phyloP scores from a whole-genome alignment of 805 yeast genomes.

The Yarrowia sp. region DNA sequence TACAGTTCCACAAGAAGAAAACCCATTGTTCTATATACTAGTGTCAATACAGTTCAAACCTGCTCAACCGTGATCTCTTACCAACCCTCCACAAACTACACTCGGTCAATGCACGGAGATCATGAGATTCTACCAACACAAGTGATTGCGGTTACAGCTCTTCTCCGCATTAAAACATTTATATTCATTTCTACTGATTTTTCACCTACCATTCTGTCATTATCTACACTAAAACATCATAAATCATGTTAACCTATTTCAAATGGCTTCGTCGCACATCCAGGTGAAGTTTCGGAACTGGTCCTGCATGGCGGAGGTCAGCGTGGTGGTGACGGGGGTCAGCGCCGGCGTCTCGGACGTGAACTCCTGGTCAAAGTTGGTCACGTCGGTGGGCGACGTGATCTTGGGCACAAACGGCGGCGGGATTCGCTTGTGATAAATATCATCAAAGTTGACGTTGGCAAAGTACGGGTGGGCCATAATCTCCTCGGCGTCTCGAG shows the following conservation, averaged over 20 bases:
- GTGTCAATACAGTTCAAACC: no score
- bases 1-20: no score
- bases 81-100: no score
- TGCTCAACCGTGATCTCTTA: no score
- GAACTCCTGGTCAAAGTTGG: slow-evolving; percentile 93
- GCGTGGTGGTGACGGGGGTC: slow-evolving; percentile 90
- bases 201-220: not conserved
- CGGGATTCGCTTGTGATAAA: slow-evolving; percentile 69
- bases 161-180: no score
- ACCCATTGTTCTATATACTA: no score
- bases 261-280: slow-evolving; percentile 48
- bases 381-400: slow-evolving; percentile 84
- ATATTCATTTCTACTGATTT: no score
- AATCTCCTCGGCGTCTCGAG: slow-evolving; percentile 87
- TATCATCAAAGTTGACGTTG: slow-evolving; percentile 89
- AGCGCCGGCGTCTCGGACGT: slow-evolving; percentile 93
- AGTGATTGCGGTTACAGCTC: no score
- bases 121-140: no score
- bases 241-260: slow-evolving; percentile 23
- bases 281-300: slow-evolving; percentile 97
- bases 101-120: no score
- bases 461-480: slow-evolving; percentile 95
- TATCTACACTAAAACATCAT: not conserved
- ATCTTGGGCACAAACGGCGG: slow-evolving; percentile 94
- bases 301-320: slow-evolving; percentile 89